Base-by-base conservation (phyloP, 2,329 filamentous ascomycete genomes). In the Trichoderma asperellum region DNA sequence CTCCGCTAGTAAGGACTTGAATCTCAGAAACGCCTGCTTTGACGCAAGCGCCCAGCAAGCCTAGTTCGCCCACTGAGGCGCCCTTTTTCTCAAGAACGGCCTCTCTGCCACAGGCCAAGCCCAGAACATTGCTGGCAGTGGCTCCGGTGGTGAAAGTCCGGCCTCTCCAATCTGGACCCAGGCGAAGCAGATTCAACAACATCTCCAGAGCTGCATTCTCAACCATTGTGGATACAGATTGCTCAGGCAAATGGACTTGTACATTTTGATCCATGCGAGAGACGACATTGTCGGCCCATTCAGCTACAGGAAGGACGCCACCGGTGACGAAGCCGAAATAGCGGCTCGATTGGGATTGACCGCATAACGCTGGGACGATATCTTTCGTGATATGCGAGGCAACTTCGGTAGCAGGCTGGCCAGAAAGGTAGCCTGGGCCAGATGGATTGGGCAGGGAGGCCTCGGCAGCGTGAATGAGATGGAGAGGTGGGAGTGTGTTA, bases 241-340 rank as follows among this genome's bases (percentile, higher is more conserved):
- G 92, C 24, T 84, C 82, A 0, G 93, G 90, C 1, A 97, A 83
- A 77, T 97, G 94, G 0, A 97, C 92, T 69, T 90, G 87, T 5
- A 94, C 89, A 78, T 94, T 97, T 77, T 97, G 93, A 77, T 97
- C 94, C 71, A 91, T 87, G 10, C 88, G 86, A 5, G 90, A 90
- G 71, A 95, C 93, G n/a, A 97, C 81, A 72, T 93, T 91, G 78
- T 97, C 95, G 1, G 93, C 94, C 66, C 92, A 87, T 73, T 91
- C 86, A 37, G 94, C 94, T 29, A 93, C 88, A 6, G 93, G 92
- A 0, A 94, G 92, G 8, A 86, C 84, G 16, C 93, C 92, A 56
- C 95, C 95, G 0, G 91, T 97, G 6, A 97, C 91, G 77, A 97
- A 97, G 70, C 93, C 94, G 78, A 93, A 96, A 83, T 96, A 97